Base-by-base conservation (phyloP, 2,329 filamentous ascomycete genomes). In the Alternaria sp. region DNA sequence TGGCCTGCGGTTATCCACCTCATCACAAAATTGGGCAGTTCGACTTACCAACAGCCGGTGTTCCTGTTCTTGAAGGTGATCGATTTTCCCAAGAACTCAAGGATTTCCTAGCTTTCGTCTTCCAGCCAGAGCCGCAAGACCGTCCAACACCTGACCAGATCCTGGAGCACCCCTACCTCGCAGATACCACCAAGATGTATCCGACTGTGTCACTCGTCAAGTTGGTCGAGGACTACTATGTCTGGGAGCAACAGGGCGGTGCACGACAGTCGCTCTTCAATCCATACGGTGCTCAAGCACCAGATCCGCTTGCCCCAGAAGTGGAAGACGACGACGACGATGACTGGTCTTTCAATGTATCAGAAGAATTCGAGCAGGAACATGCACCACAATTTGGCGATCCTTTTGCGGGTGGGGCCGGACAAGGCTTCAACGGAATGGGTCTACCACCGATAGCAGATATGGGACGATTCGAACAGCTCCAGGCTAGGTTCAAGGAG, bases 241-340 rank as follows among this genome's bases (percentile, higher is more conserved):
- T 89, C 20, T 95, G 92, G 92, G 92, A 94, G 77, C 86, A 89
- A 8, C 86, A 89, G 8, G 92, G 92, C 23, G 92, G 92, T 26
- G 88, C 87, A 68, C 87, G 92, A 49, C 87, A 87, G 66, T 90
- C 88, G 6, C 79, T 90, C 0, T 90, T 89, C 75, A 85, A 88
- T 64, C 84, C 85, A 2, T 85, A 84, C 58, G 88, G 88, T 64
- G 88, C 88, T 15, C 84, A 83, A 15, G 85, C 84, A 12, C 87
- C 88, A 30, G 83, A 87, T 62, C 78, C 84, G 28, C 83, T 84
- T 26, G 82, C 70, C 8, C 73, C 73, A 20, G 73, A 81, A 37
- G 70, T 73, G 12, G 79, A 82, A 25, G 80, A 84, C 5, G 80
- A 84, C 9, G 74, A 81, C 1, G 81, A 84, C 4, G 85, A 87